phyloP scores from a whole-genome alignment of 768 basidiomycete genomes.

The Podaxis sp. region DNA sequence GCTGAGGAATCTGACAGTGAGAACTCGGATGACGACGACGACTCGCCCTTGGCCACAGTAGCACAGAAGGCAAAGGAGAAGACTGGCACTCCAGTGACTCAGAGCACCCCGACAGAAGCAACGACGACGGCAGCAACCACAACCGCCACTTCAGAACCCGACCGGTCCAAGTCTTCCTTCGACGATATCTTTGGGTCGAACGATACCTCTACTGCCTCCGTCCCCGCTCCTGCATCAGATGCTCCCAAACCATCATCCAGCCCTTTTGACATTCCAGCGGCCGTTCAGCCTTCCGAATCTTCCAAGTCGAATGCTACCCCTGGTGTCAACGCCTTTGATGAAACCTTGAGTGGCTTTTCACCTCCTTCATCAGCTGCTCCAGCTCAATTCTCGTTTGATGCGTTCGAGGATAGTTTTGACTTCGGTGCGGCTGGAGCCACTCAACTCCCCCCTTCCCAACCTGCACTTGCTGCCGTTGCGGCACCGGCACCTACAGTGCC shows the following conservation, averaged over 20 bases:
- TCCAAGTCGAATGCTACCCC: slow-evolving; percentile 23
- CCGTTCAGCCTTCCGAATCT: neutral
- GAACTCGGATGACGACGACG: slow-evolving; percentile 32
- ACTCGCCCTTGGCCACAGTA: slow-evolving; percentile 36
- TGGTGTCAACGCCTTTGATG: slow-evolving; percentile 71
- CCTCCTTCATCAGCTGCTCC: slow-evolving; percentile 32
- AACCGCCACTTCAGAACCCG: neutral
- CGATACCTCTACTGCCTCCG: slow-evolving; percentile 12
- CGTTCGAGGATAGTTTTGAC: slow-evolving; percentile 60
- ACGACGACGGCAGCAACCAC: slow-evolving; percentile 9
- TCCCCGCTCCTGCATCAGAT: slow-evolving; percentile 24
- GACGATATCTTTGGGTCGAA: slow-evolving; percentile 54
- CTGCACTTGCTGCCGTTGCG: too few species aligned
- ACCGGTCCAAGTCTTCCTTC: slow-evolving; percentile 32
- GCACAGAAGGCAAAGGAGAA: slow-evolving; percentile 11
- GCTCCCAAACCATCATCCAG: slow-evolving; percentile 14
- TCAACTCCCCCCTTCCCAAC: neutral
- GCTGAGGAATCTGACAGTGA: slow-evolving; percentile 50
- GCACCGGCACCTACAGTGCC: neutral
- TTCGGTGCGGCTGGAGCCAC: slow-evolving; percentile 38
- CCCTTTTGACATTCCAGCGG: slow-evolving; percentile 11
- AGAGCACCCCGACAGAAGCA: slow-evolving; percentile 18
- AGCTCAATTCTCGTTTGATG: slow-evolving; percentile 61
- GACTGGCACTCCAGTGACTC: slow-evolving; percentile 7
- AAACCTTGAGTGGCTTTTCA: slow-evolving; percentile 61